Conservation (phyloP, 768 basidiomycete genomes). For the Scleroderma citrinum region DNA sequence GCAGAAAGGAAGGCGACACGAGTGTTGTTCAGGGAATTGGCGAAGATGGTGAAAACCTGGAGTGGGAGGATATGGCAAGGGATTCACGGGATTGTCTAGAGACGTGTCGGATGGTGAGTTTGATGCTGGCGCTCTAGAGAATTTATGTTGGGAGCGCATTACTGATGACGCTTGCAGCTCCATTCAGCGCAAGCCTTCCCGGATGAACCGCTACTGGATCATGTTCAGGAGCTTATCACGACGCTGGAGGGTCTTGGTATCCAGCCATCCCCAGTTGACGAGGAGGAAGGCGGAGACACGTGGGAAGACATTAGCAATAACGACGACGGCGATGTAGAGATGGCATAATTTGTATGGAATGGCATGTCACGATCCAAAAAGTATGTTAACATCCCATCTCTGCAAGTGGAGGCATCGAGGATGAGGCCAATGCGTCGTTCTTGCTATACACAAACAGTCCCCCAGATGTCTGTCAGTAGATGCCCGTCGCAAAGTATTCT, state of each 20-base stretch:
- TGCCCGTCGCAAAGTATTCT: too few species aligned
- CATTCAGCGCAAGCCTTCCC: conserved; percentile 67
- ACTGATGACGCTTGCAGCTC: conserved; percentile 38
- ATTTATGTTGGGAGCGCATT: background rate
- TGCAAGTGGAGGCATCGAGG: background rate
- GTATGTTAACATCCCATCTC: too few species aligned
- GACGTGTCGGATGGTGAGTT: conserved; percentile 69
- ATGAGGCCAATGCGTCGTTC: too few species aligned
- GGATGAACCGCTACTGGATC: conserved; percentile 70
- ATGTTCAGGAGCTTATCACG: conserved; percentile 65
- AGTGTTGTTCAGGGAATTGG: conserved; percentile 32
- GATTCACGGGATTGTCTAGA: conserved; percentile 79
- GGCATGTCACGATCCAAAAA: too few species aligned
- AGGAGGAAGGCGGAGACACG: conserved; percentile 41
- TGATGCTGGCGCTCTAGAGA: background rate
- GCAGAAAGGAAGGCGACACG: conserved; percentile 51
- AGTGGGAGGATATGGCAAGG: conserved; percentile 72
- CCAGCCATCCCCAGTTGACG: conserved; percentile 50
- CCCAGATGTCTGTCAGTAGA: too few species aligned
- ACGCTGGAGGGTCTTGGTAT: conserved; percentile 67
- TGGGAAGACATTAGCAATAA: conserved; percentile 60
- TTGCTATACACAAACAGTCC: too few species aligned
- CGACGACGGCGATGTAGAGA: conserved; percentile 41
- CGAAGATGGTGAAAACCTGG: conserved; percentile 36
- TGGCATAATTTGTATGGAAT: conserved; percentile 31